phyloP scores from a whole-genome alignment of 106 monocot species.

The Dioscorea alata region DNA sequence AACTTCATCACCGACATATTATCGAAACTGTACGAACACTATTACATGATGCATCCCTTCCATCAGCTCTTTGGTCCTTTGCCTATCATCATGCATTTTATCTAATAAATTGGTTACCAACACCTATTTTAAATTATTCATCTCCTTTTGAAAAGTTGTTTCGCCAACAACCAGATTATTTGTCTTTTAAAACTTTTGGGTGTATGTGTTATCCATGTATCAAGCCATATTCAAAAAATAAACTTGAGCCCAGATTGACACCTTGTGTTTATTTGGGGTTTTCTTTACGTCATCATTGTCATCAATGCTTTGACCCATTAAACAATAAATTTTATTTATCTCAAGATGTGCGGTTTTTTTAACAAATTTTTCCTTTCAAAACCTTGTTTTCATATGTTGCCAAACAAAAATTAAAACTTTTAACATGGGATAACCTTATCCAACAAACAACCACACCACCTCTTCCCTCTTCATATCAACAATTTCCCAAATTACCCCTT shows the following conservation, averaged over 20 bases:
- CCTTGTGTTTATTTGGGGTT: too few relatives aligned
- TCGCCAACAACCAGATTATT: neutral
- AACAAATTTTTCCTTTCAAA: too few relatives aligned
- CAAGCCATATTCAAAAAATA: too few relatives aligned
- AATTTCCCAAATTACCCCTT: too few relatives aligned
- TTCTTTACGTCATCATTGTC: too few relatives aligned
- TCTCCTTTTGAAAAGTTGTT: slow-evolving; percentile 9
- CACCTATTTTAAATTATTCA: neutral
- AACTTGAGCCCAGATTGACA: too few relatives aligned
- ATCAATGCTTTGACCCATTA: too few relatives aligned
- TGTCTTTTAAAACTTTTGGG: slow-evolving; percentile 2
- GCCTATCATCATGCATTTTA: neutral
- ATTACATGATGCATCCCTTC: slow-evolving; percentile 14
- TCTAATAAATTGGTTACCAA: slow-evolving; percentile 15
- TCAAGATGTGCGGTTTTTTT: too few relatives aligned
- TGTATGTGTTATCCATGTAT: too few relatives aligned
- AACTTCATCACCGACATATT: slow-evolving; percentile 17
- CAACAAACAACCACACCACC: neutral
- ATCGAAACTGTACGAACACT: slow-evolving; percentile 8
- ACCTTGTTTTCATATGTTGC: too few relatives aligned
- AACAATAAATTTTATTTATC: too few relatives aligned
- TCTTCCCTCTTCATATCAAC: too few relatives aligned
- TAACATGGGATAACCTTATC: neutral
- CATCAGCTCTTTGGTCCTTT: slow-evolving; percentile 3
- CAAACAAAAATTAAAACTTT: neutral